Percentiles rank a stretch among this genome's conserved stretches.
Evolutionary conservation across 2,329 filamentous ascomycete species (phyloP).

Genomic region (Colletotrichum orbiculare): DNA sequence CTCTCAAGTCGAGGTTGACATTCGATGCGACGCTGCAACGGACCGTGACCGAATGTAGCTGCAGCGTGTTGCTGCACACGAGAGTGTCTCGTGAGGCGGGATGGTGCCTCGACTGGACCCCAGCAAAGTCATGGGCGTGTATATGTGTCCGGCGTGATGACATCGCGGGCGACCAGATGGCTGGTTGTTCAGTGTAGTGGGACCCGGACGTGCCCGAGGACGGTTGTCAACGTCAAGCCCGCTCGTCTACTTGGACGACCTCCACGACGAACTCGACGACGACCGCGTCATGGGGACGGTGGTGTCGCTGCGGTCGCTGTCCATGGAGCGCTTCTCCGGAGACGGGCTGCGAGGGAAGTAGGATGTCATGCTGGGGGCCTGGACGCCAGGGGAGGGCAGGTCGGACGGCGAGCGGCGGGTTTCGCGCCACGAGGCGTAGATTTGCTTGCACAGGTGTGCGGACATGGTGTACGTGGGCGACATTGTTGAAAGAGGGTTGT

Average conservation of each 20-base stretch:
- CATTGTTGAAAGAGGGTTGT: slow-evolving; percentile 52
- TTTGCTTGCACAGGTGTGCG: slow-evolving; percentile 69
- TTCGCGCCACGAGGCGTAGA: slow-evolving; percentile 69
- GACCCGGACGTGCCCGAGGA: too few species aligned
- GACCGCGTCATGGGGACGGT: slow-evolving; percentile 44
- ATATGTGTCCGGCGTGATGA: too few species aligned
- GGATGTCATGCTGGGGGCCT: slow-evolving; percentile 42
- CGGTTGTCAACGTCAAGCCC: too few species aligned
- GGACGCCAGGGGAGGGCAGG: slow-evolving; percentile 41
- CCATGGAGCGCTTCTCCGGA: slow-evolving; percentile 58
- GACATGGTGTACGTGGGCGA: slow-evolving; percentile 71
- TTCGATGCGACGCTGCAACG: not conserved
- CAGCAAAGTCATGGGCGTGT: too few species aligned
- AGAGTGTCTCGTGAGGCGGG: too few species aligned
- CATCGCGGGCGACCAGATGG: too few species aligned
- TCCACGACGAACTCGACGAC: slow-evolving; percentile 41
- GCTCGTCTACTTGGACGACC: slow-evolving; percentile 26
- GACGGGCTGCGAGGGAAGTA: slow-evolving; percentile 42
- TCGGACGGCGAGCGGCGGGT: slow-evolving; percentile 55
- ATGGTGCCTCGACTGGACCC: too few species aligned
- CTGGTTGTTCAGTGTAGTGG: too few species aligned
- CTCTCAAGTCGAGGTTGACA: not conserved
- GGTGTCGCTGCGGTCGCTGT: slow-evolving; percentile 54
- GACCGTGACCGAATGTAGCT: too few species aligned
- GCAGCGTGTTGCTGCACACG: too few species aligned